These are phyloP conservation scores for Ceratopteris richardii DNA, from an alignment of 75 land plant species.

Conservation along the genomic window DNA sequence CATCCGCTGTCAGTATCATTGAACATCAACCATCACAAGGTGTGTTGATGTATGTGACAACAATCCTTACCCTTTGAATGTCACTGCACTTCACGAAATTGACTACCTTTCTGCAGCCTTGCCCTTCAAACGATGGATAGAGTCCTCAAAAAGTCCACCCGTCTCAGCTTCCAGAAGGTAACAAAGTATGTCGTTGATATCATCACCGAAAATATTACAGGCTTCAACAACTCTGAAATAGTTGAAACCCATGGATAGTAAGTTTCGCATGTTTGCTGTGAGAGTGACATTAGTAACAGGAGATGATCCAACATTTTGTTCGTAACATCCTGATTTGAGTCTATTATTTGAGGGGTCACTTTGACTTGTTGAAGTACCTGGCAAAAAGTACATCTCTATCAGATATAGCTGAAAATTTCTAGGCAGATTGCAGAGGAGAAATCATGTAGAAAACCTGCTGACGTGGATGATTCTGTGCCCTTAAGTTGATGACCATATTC, in stretches of 20 bases:
- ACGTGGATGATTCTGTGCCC: slow-evolving; percentile 65
- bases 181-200: slow-evolving; percentile 86
- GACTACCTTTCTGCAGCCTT: slow-evolving; percentile 79
- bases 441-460: slow-evolving; percentile 25
- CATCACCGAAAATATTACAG: slow-evolving; percentile 87
- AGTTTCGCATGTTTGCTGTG: slow-evolving; percentile 54
- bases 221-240: slow-evolving; percentile 84
- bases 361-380: not conserved
- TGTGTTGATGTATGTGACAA: too few species aligned
- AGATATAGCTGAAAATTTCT: not conserved
- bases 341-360: slow-evolving; percentile 2
- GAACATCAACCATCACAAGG: too few species aligned
- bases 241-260: slow-evolving; percentile 91
- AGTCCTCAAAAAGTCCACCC: slow-evolving; percentile 24
- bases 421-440: not conserved
- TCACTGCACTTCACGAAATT: not conserved
- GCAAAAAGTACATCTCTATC: not conserved
- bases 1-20: too few species aligned
- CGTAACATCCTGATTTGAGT: slow-evolving; percentile 8
- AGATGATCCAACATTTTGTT: not conserved
- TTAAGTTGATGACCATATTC: slow-evolving; percentile 43
- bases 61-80: not conserved
- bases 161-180: slow-evolving; percentile 77
- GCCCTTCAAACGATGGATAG: slow-evolving; percentile 60
- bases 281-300: slow-evolving; percentile 18